Percentiles rank a stretch among this genome's conserved stretches.
phyloP scores from a whole-genome alignment of 257 asterid genomes.

The Gentiana macrophylla region DNA sequence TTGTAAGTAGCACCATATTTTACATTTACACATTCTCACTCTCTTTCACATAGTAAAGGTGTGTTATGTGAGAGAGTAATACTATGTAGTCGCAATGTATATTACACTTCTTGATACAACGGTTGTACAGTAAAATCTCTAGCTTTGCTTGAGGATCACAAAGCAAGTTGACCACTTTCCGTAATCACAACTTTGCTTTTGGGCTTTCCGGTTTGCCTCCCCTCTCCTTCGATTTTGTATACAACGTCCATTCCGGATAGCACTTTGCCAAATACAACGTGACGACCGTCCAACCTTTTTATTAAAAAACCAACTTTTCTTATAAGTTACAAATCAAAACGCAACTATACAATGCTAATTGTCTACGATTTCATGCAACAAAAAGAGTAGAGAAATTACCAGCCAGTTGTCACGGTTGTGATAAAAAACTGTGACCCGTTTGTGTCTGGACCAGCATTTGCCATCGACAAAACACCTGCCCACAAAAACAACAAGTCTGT shows the following conservation, averaged over 20 bases:
- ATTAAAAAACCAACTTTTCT: background rate
- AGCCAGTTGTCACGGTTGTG: conserved; percentile 65
- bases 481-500: background rate
- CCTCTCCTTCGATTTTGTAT: conserved; percentile 55
- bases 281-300: conserved; percentile 81
- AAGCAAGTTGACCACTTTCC: conserved; percentile 62
- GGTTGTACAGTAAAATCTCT: too few species aligned
- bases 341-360: background rate
- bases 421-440: conserved; percentile 93
- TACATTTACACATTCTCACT: too few species aligned
- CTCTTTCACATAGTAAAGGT: too few species aligned
- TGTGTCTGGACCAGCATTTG: conserved; percentile 75
- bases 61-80: too few species aligned
- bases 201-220: conserved; percentile 53
- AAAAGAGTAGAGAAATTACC: conserved; percentile 27
- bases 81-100: too few species aligned
- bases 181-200: conserved; percentile 42
- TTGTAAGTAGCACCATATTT: too few species aligned
- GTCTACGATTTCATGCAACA: background rate
- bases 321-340: background rate
- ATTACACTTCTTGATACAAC: too few species aligned
- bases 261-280: conserved; percentile 91
- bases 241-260: conserved; percentile 85
- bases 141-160: conserved; percentile 7
- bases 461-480: conserved; percentile 80